Evolutionary conservation across 257 asterid species (phyloP), one percentile per base, ranked within the genome.

Genomic region (Ligustrum vulgare): DNA sequence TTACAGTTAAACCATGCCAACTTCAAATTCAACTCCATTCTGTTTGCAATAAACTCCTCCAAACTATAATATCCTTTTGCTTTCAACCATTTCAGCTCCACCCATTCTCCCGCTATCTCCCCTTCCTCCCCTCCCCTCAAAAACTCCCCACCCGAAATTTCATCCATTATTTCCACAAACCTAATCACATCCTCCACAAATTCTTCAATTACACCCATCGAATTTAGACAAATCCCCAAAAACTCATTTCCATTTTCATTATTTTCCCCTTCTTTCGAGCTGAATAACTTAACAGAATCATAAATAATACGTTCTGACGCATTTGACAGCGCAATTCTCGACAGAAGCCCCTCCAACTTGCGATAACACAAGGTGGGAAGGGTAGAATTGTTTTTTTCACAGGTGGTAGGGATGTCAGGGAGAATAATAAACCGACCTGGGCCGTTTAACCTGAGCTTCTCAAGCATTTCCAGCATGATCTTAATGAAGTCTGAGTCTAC

Each of bases 1-100:
- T 72, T 81, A 83, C 91, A 81, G 79, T 86, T 84, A 89, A 94
- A 79, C 97, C 97, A 94, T 20, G 96, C 92, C 84, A 94, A 78
- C 86, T 93, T 82, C 86, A 94, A 87, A 0, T 89, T 88, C 80
- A 92, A 90, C 86, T 94, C 99, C 78, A 92, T 74, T 80, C 89
- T 86, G 79, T 94, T 92, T 41, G 69, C 92, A 80, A 87, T 75
- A 60, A 91, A 92, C 76, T 91, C 93, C 86, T 87, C 98, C 79
- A 91, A 69, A 54, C 93, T 91, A 82, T 88, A 94, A 82, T 94
- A 89, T 58, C 98, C 99, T 79, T 85, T 94, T 37, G 77, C 89
- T 78, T 91, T 92, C 86, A 94, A 81, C 99, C 99, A 94, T 75
- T 80, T 91, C 78, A 92, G 79, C 86, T 94, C 99, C 84, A 77